Base-by-base conservation (phyloP, 2,329 filamentous ascomycete genomes). In the Ophiostoma angusticollis region DNA sequence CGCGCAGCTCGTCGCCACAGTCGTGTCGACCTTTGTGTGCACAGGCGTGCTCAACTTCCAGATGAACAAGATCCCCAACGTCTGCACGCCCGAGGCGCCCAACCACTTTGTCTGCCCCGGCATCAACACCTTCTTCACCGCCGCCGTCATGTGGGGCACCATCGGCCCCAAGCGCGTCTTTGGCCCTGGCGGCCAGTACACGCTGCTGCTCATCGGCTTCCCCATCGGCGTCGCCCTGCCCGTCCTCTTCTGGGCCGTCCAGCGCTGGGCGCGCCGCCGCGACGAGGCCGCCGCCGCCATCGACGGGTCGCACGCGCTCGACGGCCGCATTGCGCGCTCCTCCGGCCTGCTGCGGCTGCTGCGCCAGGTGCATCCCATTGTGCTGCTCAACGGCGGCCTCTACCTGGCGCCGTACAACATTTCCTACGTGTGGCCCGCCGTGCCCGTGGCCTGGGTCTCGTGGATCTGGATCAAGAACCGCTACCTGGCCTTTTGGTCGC, bases 111-210 rank as follows among this genome's bases (percentile, higher is more conserved):
- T 59, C 16, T 78, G 73, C 50, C 73, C 74, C 7, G 63, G 65
- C 31, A 68, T 68, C n/a, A 65, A 65, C 21, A 71, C 74, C 0
- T 78, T 77, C 52, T 78, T 72, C 58, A 74, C 70, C 18, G 68
- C 67, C 14, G 72, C 68, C 18, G 62, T 76, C 5, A 67, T 75
- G 39, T 76, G 73, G 74, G 74, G 74, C 42, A 62, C 73, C 14
- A 73, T 80, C 39, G 75, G 70, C 1, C 70, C 70, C 1, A 51
- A 57, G 13, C 63, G 67, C 31, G 64, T 72, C 47, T 72, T 71
- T 50, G 64, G 62, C 29, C 54, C 56, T 14, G 53, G 61, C 8
- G 65, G 67, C 5, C 60, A 64, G 41, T 73, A 73, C 52, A 63
- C 58, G 3, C 55, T 60, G 34, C 61, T 65, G 1, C 51, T 72